These are phyloP conservation scores for Neurospora tetraspora DNA, from an alignment of 495 filamentous ascomycete genomes.

Conservation along the genomic window DNA sequence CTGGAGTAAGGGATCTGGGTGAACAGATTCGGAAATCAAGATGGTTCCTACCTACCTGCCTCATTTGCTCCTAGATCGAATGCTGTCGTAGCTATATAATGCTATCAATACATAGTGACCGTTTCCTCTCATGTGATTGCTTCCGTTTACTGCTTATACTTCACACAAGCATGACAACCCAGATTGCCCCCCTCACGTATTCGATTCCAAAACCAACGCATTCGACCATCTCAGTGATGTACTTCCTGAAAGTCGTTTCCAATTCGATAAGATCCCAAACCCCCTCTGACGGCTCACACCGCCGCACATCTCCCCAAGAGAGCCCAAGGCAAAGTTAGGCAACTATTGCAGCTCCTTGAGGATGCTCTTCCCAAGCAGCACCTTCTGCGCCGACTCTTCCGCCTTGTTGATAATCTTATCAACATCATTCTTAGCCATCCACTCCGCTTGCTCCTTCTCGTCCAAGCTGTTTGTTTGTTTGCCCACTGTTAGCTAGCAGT, in stretches of 20 bases:
- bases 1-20: neutral
- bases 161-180: neutral
- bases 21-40: neutral
- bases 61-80: neutral
- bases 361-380: neutral
- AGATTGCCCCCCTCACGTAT: neutral
- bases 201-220: neutral
- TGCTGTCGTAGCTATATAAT: neutral
- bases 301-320: neutral
- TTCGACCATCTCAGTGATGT: neutral
- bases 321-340: neutral
- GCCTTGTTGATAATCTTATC: neutral
- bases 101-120: neutral
- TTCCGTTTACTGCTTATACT: neutral
- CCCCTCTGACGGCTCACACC: neutral
- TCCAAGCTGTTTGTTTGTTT: neutral
- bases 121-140: neutral
- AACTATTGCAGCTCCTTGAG: neutral
- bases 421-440: neutral
- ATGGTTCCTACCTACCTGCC: neutral
- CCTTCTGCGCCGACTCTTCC: neutral
- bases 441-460: neutral
- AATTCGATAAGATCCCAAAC: neutral
- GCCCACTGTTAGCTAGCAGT: neutral
- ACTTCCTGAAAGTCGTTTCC: neutral